Percentiles rank a stretch among this genome's conserved stretches.
These are phyloP conservation scores for Orbilia quercus DNA, from an alignment of 2,329 filamentous ascomycete species.

Conservation along the genomic window DNA sequence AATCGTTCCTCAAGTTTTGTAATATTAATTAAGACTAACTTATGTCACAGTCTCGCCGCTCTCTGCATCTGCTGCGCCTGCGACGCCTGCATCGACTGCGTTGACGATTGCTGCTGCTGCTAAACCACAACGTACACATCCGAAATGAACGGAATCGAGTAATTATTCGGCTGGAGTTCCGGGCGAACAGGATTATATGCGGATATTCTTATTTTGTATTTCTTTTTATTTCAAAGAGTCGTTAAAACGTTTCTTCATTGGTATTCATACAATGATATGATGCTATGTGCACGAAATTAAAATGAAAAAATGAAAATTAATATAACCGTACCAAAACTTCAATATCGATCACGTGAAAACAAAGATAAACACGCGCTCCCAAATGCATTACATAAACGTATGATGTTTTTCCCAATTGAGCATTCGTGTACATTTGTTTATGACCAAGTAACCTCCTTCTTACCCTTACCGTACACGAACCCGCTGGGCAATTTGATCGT, in stretches of 20 bases:
- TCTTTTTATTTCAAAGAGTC: not conserved
- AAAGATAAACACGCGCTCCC: slow-evolving; percentile 4
- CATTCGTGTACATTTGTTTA: too few relatives aligned
- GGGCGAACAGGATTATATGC: not conserved
- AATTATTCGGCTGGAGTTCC: slow-evolving; percentile 1
- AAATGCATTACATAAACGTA: too few relatives aligned
- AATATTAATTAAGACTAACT: too few relatives aligned
- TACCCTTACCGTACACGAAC: slow-evolving; percentile 20
- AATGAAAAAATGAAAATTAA: slow-evolving; percentile 11
- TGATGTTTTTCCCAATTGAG: too few relatives aligned
- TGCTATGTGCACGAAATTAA: slow-evolving; percentile 11
- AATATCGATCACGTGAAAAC: not conserved
- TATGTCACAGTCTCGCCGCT: slow-evolving; percentile 34
- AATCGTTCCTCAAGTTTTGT: too few relatives aligned
- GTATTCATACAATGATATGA: not conserved
- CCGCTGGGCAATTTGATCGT: slow-evolving; percentile 17
- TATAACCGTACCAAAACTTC: not conserved
- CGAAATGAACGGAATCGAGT: not conserved
- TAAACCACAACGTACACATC: slow-evolving; percentile 4
- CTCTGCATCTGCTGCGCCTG: slow-evolving; percentile 53
- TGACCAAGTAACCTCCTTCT: slow-evolving; percentile 29
- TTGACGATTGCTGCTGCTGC: slow-evolving; percentile 54
- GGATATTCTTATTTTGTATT: not conserved
- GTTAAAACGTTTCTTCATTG: slow-evolving; percentile 5
- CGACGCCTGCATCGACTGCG: slow-evolving; percentile 54